Evolutionary conservation across 2,329 filamentous ascomycete genomes (phyloP), one percentile per base, ranked within the genome.

Genomic region (Ophiosphaerella korrae): DNA sequence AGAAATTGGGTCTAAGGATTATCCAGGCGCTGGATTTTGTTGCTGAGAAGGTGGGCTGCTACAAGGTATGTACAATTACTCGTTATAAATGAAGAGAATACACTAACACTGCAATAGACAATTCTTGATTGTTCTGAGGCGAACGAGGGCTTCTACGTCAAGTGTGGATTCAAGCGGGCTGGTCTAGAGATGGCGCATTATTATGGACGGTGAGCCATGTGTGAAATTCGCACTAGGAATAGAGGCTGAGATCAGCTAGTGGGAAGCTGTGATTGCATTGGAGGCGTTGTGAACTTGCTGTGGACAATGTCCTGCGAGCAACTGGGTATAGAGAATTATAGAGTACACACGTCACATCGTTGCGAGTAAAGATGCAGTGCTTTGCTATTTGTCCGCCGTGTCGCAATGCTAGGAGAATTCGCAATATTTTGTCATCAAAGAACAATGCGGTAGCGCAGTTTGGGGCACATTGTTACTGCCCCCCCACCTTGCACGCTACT

Each of bases 121-220:
- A 97, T 99, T 63, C 84, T 97, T 59, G 93, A 97, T 76, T 99
- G 94, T 80, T 95, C 89, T 61, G 93, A 97, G 76, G 85, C 88
- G 64, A 99, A 97, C 74, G 92, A 96, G 75, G 93, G 92, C 18
- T 97, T 99, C 80, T 99, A 99, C 75, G 83, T 96, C 75, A 97
- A 97, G 82, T 97, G 94, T 76, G 93, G 93, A 51, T 97, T 96
- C 76, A 88, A 91, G 77, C 82, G 91, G 55, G 93, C 92, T 24
- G 94, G 94, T 13, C 78, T 97, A 49, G 90, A 99, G 77, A 97
- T 99, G 94, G 92, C 93, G 37, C 91, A 96, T 79, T 96, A 96
- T 77, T 94, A 95, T 60, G 68, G 71, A 24, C 52, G 65, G 50
- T 63, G 32, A 46, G 29, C 26, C 11, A 29, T 29, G 35, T 14